These are phyloP conservation scores for Luzula sylvatica DNA, from an alignment of 176 grass and related monocot species.

Conservation along the genomic window DNA sequence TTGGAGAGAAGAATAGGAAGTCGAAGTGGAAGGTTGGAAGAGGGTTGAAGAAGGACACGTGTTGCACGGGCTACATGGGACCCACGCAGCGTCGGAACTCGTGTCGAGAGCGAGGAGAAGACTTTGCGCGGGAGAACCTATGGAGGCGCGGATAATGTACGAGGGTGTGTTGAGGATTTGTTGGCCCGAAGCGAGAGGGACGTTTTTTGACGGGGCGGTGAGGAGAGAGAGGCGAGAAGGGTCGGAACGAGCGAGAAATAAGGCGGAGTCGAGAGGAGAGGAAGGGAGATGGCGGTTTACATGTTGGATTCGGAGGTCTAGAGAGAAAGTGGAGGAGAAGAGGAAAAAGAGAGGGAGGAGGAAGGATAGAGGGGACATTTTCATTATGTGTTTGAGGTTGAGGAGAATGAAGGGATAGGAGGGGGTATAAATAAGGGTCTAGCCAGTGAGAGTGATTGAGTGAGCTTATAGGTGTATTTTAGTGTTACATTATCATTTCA, in stretches of 20 bases:
- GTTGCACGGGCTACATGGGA: slow-evolving; percentile 71
- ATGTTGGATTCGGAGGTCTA: slow-evolving; percentile 65
- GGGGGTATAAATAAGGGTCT: slow-evolving; percentile 8
- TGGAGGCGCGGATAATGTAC: slow-evolving; percentile 59
- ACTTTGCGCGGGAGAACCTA: slow-evolving; percentile 59
- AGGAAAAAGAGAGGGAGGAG: slow-evolving; percentile 30
- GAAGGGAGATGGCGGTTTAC: slow-evolving; percentile 34
- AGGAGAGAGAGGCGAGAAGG: slow-evolving; percentile 47
- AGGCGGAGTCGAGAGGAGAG: slow-evolving; percentile 59
- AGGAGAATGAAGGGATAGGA: background rate
- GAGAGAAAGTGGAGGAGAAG: slow-evolving; percentile 11
- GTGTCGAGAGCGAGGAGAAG: slow-evolving; percentile 76
- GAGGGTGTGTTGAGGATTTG: slow-evolving; percentile 50
- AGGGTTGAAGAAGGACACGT: slow-evolving; percentile 42
- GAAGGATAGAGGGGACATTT: slow-evolving; percentile 10
- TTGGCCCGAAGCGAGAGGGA: slow-evolving; percentile 82
- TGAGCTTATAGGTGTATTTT: slow-evolving; percentile 17
- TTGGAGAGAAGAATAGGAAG: slow-evolving; percentile 51
- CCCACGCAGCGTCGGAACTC: slow-evolving; percentile 86
- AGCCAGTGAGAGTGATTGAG: background rate
- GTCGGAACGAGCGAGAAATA: slow-evolving; percentile 55
- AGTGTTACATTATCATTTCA: slow-evolving; percentile 6
- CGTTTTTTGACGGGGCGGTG: slow-evolving; percentile 29
- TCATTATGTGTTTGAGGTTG: background rate
- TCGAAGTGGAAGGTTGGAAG: slow-evolving; percentile 63